phyloP scores from a whole-genome alignment of 352 stramenopile species.

The Pythium vanterpoolii region DNA sequence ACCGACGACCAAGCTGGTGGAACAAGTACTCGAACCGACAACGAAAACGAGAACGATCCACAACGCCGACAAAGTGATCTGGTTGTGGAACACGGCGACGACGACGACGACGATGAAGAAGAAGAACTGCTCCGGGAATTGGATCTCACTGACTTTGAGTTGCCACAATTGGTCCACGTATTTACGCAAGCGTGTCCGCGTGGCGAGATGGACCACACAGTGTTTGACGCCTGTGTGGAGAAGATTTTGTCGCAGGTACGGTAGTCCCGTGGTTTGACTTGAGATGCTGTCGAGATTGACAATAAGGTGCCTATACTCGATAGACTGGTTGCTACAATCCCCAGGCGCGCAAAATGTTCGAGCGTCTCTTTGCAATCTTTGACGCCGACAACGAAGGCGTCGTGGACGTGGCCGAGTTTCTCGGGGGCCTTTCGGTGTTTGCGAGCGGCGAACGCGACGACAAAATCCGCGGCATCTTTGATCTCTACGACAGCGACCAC shows the following conservation, averaged over 20 bases:
- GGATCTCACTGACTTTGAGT: slow-evolving; percentile 80
- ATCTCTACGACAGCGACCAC: slow-evolving; percentile 81
- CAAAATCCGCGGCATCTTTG: slow-evolving; percentile 82
- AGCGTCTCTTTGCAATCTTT: slow-evolving; percentile 78
- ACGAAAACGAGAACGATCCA: neutral
- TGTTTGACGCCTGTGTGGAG: slow-evolving; percentile 68
- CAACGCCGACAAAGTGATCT: slow-evolving; percentile 18
- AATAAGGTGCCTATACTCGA: neutral
- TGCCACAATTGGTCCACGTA: slow-evolving; percentile 80
- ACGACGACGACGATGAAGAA: slow-evolving; percentile 29
- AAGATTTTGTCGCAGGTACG: slow-evolving; percentile 72
- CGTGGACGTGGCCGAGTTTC: slow-evolving; percentile 78
- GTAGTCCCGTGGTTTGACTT: too few species aligned
- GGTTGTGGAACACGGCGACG: slow-evolving; percentile 20
- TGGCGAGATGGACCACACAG: slow-evolving; percentile 59
- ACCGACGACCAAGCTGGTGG: slow-evolving; percentile 22
- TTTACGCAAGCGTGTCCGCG: slow-evolving; percentile 78
- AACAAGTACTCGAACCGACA: too few species aligned
- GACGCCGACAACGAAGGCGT: slow-evolving; percentile 53
- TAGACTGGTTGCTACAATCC: slow-evolving; percentile 66
- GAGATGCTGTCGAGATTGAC: too few species aligned
- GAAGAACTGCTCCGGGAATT: slow-evolving; percentile 49
- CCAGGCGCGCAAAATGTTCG: slow-evolving; percentile 70
- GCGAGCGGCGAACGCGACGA: slow-evolving; percentile 76
- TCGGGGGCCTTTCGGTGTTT: slow-evolving; percentile 81